Percentiles rank a stretch among this genome's conserved stretches.
These are phyloP conservation scores for Plectranthus barbatus DNA, from an alignment of 257 asterid genomes.

Conservation along the genomic window DNA sequence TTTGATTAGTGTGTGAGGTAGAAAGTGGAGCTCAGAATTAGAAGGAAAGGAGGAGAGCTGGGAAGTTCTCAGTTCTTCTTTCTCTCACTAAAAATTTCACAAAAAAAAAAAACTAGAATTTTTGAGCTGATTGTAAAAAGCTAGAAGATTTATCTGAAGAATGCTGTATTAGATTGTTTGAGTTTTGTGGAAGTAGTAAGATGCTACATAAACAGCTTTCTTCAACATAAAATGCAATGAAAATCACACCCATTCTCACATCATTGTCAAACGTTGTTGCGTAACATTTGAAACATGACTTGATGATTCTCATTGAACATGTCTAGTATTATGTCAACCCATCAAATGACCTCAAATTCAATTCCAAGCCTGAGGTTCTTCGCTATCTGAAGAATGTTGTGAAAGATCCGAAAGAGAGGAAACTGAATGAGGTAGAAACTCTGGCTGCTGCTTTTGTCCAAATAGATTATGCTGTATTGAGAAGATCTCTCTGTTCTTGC, in stretches of 20 bases:
- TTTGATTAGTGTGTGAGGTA: neutral
- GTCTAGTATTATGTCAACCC: conserved; percentile 57
- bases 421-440: conserved; percentile 23
- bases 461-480: neutral
- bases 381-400: conserved; percentile 39
- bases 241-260: neutral
- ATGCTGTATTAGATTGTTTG: neutral
- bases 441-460: neutral
- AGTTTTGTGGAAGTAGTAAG: neutral
- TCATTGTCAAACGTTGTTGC: neutral
- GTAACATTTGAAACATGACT: neutral
- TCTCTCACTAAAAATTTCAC: neutral
- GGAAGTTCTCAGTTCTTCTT: neutral
- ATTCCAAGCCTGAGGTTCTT: conserved; percentile 70
- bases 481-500: conserved; percentile 4
- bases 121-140: neutral
- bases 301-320: conserved; percentile 15
- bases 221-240: neutral
- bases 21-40: neutral
- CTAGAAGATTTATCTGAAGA: neutral
- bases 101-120: neutral
- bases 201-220: neutral
- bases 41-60: neutral
- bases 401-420: conserved; percentile 18
- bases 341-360: conserved; percentile 42